Percentiles rank a stretch among this genome's conserved stretches.
These are phyloP conservation scores for Alternaria longipes DNA, from an alignment of 2,329 filamentous ascomycete species.

Conservation along the genomic window DNA sequence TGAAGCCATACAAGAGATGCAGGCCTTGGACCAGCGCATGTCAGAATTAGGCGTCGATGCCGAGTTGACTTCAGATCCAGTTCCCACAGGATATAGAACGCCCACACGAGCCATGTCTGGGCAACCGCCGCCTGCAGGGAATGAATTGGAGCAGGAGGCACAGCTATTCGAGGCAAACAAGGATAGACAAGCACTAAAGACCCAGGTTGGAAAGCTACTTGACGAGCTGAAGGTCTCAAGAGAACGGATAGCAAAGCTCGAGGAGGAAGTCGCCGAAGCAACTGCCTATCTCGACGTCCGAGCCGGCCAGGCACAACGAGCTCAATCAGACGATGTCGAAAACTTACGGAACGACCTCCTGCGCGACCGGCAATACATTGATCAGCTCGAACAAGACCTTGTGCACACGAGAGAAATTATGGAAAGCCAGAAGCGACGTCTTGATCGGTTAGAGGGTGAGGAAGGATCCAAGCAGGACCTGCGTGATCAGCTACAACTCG, in stretches of 20 bases:
- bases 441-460: slow-evolving; percentile 55
- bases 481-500: slow-evolving; percentile 61
- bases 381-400: slow-evolving; percentile 59
- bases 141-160: slow-evolving; percentile 60
- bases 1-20: slow-evolving; percentile 53
- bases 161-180: slow-evolving; percentile 60
- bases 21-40: slow-evolving; percentile 48
- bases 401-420: slow-evolving; percentile 55
- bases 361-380: slow-evolving; percentile 60
- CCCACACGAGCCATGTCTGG: slow-evolving; percentile 45
- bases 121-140: slow-evolving; percentile 36
- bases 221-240: slow-evolving; percentile 55
- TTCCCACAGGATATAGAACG: slow-evolving; percentile 44
- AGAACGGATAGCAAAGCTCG: slow-evolving; percentile 55
- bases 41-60: slow-evolving; percentile 48
- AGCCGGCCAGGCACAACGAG: slow-evolving; percentile 47
- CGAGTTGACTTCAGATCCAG: slow-evolving; percentile 46
- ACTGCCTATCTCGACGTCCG: slow-evolving; percentile 56
- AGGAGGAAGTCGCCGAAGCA: slow-evolving; percentile 60
- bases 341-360: slow-evolving; percentile 56
- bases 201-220: slow-evolving; percentile 51
- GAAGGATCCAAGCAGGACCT: slow-evolving; percentile 58
- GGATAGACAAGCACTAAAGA: slow-evolving; percentile 55
- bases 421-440: slow-evolving; percentile 57
- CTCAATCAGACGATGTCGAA: slow-evolving; percentile 55